These are phyloP conservation scores for Penicillium subrubescens DNA, from an alignment of 495 filamentous ascomycete species.

Conservation along the genomic window DNA sequence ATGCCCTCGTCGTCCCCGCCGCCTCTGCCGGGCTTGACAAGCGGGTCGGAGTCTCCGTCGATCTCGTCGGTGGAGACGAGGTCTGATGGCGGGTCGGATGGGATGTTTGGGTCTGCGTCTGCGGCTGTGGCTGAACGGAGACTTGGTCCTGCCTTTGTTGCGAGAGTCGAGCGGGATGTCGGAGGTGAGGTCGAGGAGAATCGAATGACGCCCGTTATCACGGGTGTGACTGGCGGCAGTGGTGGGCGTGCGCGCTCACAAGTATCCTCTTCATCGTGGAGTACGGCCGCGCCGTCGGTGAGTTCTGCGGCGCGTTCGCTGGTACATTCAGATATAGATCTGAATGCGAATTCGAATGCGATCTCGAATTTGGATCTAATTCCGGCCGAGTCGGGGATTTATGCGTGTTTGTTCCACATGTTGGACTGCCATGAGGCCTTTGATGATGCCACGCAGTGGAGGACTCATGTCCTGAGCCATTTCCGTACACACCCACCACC, in stretches of 20 bases:
- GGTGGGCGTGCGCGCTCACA: conserved; percentile 6
- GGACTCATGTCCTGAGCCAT: conserved; percentile 46
- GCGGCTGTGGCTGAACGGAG: not conserved
- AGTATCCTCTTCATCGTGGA: conserved; percentile 29
- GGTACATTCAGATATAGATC: not conserved
- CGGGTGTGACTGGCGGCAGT: not conserved
- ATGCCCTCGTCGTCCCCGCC: conserved; percentile 24
- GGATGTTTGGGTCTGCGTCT: not conserved
- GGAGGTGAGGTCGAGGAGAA: conserved; percentile 30
- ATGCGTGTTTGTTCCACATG: conserved; percentile 49
- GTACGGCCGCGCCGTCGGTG: conserved; percentile 16
- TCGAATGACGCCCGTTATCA: conserved; percentile 26
- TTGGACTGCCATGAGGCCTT: conserved; percentile 47
- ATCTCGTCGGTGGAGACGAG: conserved; percentile 28
- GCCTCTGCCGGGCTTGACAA: conserved; percentile 20
- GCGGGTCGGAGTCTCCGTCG: conserved; percentile 27
- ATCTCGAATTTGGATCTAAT: not conserved
- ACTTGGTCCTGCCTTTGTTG: not conserved
- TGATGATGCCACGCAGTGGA: conserved; percentile 38
- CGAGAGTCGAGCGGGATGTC: conserved; percentile 11
- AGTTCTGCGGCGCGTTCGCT: conserved; percentile 1
- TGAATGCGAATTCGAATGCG: not conserved
- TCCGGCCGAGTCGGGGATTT: conserved; percentile 21
- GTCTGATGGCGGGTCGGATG: conserved; percentile 1
- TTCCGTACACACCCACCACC: conserved; percentile 45